Evolutionary conservation across 1,284 basidiomycete species (phyloP).

Genomic region (Papiliotrema fonsecae): DNA sequence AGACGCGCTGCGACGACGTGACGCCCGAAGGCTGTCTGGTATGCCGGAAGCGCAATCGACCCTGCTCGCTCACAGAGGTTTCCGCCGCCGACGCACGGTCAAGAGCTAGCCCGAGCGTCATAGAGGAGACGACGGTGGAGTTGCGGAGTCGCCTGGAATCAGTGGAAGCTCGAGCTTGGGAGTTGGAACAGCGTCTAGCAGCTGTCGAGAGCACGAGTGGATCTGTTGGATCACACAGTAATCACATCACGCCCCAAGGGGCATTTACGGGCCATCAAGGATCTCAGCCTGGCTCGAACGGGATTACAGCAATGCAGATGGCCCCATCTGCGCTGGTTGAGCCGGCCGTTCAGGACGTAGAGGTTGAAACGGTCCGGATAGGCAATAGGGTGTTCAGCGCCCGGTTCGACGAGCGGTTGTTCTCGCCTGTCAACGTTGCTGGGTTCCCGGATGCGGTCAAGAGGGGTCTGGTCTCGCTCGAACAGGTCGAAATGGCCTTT

Average conservation of each 20-base stretch:
- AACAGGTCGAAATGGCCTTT: constrained; percentile 27
- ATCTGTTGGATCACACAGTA: background rate
- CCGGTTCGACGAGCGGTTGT: constrained; percentile 18
- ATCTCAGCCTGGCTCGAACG: too few species aligned
- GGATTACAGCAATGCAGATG: too few species aligned
- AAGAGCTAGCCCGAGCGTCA: constrained; percentile 1
- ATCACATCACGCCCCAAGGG: background rate
- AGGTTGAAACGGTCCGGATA: background rate
- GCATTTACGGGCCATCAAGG: background rate
- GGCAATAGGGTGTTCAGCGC: background rate
- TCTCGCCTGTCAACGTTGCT: constrained; percentile 9
- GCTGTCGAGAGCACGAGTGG: background rate
- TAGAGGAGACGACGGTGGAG: background rate
- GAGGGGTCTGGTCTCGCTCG: constrained; percentile 12
- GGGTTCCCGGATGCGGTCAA: constrained; percentile 19
- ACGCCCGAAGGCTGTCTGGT: constrained; percentile 21
- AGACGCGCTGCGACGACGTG: constrained; percentile 35
- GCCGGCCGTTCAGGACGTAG: background rate
- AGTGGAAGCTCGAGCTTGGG: constrained; percentile 4
- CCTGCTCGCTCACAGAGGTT: constrained; percentile 20
- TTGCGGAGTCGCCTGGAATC: background rate
- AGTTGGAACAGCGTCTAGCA: constrained; percentile 1
- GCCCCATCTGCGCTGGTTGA: background rate
- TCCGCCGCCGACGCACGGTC: constrained; percentile 1
- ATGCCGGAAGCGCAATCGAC: constrained; percentile 23